Conservation (phyloP, 2,329 filamentous ascomycete species). For the Trichophyton benhamiae region DNA sequence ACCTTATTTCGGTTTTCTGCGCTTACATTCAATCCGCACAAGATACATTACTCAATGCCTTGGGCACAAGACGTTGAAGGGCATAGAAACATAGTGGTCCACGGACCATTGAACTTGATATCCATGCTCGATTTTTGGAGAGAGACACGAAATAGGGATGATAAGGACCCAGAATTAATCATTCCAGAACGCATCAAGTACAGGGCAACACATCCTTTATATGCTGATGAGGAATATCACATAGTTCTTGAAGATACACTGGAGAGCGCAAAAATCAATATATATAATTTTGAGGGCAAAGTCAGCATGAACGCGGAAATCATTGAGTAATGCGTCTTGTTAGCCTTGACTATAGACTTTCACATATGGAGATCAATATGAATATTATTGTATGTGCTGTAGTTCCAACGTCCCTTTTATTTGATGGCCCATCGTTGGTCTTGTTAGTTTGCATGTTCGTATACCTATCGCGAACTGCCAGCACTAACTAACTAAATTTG, state of each 20-base stretch:
- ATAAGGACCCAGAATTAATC: conserved; percentile 15
- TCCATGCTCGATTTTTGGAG: conserved; percentile 35
- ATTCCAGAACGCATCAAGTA: conserved; percentile 36
- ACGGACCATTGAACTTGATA: conserved; percentile 34
- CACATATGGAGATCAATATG: neutral
- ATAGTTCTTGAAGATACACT: conserved; percentile 31
- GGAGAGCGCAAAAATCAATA: conserved; percentile 21
- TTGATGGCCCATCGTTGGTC: too few species aligned
- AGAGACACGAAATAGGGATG: conserved; percentile 21
- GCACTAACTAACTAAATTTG: neutral
- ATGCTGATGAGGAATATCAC: conserved; percentile 38
- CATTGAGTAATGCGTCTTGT: neutral
- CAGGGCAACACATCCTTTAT: conserved; percentile 39
- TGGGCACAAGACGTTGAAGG: conserved; percentile 35
- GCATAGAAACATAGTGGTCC: conserved; percentile 33
- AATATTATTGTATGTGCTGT: neutral
- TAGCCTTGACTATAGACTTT: neutral
- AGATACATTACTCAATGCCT: conserved; percentile 34
- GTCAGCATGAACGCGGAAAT: conserved; percentile 32
- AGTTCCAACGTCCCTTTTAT: too few species aligned
- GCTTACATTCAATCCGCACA: conserved; percentile 34
- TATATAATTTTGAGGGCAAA: conserved; percentile 21
- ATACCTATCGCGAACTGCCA: neutral
- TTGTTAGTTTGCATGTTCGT: neutral
- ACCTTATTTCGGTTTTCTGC: conserved; percentile 36